Evolutionary conservation across 1,284 basidiomycete species (phyloP).

Genomic region (Apiotrichum gamsii): DNA sequence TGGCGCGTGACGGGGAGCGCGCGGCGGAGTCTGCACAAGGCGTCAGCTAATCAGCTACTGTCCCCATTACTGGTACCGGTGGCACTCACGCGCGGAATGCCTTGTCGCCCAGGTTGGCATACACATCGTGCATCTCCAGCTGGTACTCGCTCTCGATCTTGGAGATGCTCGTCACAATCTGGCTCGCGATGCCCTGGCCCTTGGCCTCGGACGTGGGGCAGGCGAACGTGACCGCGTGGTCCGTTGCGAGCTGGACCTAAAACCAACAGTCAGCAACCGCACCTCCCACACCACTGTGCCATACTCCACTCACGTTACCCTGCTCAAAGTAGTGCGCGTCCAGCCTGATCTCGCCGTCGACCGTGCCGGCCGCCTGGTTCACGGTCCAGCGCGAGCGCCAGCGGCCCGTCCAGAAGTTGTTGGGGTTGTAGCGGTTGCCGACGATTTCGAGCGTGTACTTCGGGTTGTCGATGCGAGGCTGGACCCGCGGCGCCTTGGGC

Average conservation of each 20-base stretch:
- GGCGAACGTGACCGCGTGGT: slow-evolving; percentile 59
- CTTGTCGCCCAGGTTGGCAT: slow-evolving; percentile 80
- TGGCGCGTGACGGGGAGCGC: slow-evolving; percentile 86
- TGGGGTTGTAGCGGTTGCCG: slow-evolving; percentile 86
- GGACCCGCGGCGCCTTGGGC: slow-evolving; percentile 7
- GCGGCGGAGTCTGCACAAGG: slow-evolving; percentile 65
- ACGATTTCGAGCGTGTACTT: slow-evolving; percentile 73
- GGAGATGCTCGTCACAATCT: slow-evolving; percentile 64
- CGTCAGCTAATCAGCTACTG: background rate
- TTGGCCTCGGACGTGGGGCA: slow-evolving; percentile 57
- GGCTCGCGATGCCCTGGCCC: slow-evolving; percentile 53
- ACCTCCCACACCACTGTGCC: background rate
- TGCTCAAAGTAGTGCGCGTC: slow-evolving; percentile 96
- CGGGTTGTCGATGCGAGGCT: slow-evolving; percentile 34
- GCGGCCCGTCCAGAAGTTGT: slow-evolving; percentile 87
- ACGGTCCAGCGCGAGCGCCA: slow-evolving; percentile 62
- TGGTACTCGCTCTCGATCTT: slow-evolving; percentile 78
- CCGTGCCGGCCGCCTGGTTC: slow-evolving; percentile 39
- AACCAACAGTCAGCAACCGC: no score
- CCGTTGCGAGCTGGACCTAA: slow-evolving; percentile 83
- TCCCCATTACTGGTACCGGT: no score
- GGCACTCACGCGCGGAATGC: slow-evolving; percentile 62
- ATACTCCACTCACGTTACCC: slow-evolving; percentile 71
- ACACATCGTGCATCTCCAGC: slow-evolving; percentile 66
- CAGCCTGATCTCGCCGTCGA: slow-evolving; percentile 59